These are phyloP conservation scores for Pelargonium nanum DNA, from an alignment of 345 rosid species.

Conservation along the genomic window DNA sequence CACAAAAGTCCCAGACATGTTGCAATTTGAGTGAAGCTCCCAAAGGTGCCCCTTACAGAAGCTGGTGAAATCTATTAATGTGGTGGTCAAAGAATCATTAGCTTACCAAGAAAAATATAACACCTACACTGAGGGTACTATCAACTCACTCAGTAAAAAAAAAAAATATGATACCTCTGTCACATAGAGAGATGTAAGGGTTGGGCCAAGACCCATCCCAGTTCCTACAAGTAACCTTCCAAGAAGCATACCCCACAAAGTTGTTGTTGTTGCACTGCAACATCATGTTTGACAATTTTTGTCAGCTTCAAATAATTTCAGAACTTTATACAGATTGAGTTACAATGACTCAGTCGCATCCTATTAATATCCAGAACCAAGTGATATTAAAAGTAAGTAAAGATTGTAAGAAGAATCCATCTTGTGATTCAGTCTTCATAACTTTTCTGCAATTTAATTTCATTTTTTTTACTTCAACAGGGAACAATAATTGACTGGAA, in stretches of 20 bases:
- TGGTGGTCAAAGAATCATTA: conserved; percentile 4
- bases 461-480: too few relatives aligned
- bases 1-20: conserved; percentile 75
- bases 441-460: too few relatives aligned
- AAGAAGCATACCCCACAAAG: conserved; percentile 81
- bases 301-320: conserved; percentile 3
- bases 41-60: conserved; percentile 82
- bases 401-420: too few relatives aligned
- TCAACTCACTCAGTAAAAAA: conserved; percentile 3
- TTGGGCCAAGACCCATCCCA: conserved; percentile 89
- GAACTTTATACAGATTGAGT: not conserved
- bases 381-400: too few relatives aligned
- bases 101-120: not conserved
- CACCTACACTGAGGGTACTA: not conserved
- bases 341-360: too few relatives aligned
- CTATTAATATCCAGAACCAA: too few relatives aligned
- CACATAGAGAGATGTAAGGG: conserved; percentile 87
- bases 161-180: conserved; percentile 58
- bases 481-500: too few relatives aligned
- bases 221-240: conserved; percentile 88
- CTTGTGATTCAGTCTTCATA: too few relatives aligned
- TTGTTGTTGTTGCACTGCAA: conserved; percentile 70
- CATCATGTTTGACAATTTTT: conserved; percentile 6
- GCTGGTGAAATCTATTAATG: conserved; percentile 70
- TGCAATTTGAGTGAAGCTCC: conserved; percentile 81